Percentiles rank a stretch among this genome's conserved stretches.
These are phyloP conservation scores for Eimeria necatrix DNA, from an alignment of 169 alveolate genomes.

Conservation along the genomic window DNA sequence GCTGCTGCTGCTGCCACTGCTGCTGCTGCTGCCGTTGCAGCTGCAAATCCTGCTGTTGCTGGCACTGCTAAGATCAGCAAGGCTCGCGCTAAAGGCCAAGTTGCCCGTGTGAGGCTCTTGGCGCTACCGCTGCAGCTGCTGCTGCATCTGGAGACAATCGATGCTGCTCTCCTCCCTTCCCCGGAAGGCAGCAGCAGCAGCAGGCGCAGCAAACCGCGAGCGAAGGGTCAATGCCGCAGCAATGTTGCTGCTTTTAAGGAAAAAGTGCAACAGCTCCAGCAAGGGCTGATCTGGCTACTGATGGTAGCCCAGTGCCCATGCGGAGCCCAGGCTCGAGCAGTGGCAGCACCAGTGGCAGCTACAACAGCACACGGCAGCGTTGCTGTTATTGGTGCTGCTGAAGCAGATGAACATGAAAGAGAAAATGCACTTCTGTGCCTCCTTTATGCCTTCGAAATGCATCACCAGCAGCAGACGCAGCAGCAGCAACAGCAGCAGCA, in stretches of 20 bases:
- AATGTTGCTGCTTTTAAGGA: conserved; percentile 10
- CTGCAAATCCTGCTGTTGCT: neutral
- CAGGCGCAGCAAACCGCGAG: neutral
- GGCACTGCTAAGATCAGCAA: too few relatives aligned
- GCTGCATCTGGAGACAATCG: conserved; percentile 55
- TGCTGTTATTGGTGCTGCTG: conserved; percentile 59
- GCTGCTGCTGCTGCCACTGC: conserved; percentile 51
- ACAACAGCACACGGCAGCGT: conserved; percentile 29
- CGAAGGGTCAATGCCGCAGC: neutral
- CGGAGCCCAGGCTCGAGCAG: conserved; percentile 56
- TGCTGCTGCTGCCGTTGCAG: neutral
- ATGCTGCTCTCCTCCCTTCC: conserved; percentile 4
- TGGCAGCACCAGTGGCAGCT: conserved; percentile 43
- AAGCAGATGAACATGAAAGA: neutral
- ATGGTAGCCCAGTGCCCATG: neutral
- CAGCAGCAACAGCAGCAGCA: conserved; percentile 49
- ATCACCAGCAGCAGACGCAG: conserved; percentile 2
- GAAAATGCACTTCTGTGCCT: neutral
- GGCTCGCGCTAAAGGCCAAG: too few relatives aligned
- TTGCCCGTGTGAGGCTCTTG: neutral
- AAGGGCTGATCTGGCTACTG: neutral
- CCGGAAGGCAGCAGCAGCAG: conserved; percentile 30
- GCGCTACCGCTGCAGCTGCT: neutral
- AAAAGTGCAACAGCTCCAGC: conserved; percentile 14
- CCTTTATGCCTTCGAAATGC: neutral